Conservation (phyloP, 805 yeast species). For the Grigorovia transvaalensis region DNA sequence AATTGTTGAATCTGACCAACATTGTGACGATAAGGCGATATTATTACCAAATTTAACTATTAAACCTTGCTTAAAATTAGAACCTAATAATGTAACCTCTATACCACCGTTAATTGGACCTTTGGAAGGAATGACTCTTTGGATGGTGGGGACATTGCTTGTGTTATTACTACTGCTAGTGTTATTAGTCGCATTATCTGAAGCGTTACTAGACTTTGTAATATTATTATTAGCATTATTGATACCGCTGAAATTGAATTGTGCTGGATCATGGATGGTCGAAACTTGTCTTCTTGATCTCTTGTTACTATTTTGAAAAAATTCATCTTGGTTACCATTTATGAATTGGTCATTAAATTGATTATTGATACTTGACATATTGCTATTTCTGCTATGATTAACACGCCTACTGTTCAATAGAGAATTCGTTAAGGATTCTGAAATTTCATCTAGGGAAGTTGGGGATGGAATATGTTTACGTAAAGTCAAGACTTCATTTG, state of each 20-base stretch:
- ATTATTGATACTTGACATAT: background rate
- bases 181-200: conserved; percentile 2
- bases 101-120: conserved; percentile 96
- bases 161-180: background rate
- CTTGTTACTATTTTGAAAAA: background rate
- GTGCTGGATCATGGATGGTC: background rate
- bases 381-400: background rate
- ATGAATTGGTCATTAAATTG: background rate
- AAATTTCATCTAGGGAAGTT: conserved; percentile 50
- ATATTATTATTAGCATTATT: background rate
- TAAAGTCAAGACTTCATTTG: background rate
- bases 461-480: conserved; percentile 41
- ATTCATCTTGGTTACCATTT: background rate
- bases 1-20: conserved; percentile 92
- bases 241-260: background rate
- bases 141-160: conserved; percentile 44
- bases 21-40: conserved; percentile 73
- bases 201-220: background rate
- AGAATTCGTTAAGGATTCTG: conserved; percentile 33
- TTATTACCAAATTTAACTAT: conserved; percentile 79
- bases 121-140: conserved; percentile 86
- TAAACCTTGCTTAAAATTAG: conserved; percentile 74
- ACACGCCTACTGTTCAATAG: background rate
- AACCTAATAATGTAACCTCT: conserved; percentile 84
- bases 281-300: background rate